phyloP scores from a whole-genome alignment of 1,284 basidiomycete species.

The Cryptococcus jaspeensis region DNA sequence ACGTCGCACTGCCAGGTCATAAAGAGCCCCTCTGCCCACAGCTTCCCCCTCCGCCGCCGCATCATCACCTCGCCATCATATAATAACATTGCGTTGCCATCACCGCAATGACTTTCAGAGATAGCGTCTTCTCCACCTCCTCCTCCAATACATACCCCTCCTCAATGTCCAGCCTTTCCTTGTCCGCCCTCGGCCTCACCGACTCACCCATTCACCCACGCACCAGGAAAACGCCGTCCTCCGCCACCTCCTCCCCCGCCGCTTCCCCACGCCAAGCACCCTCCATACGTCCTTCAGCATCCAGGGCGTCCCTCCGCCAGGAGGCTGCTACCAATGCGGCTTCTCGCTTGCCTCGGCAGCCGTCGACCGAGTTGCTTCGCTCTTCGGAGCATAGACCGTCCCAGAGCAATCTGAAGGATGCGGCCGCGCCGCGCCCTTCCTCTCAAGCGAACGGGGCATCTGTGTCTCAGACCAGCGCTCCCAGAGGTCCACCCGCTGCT shows the following conservation, averaged over 20 bases:
- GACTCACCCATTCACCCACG: conserved; percentile 13
- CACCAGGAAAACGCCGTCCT: neutral
- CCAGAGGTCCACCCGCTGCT: neutral
- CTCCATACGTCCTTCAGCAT: conserved; percentile 3
- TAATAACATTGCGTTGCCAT: too few relatives aligned
- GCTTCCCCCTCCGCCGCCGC: neutral
- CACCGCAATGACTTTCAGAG: conserved; percentile 10
- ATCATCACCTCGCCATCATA: too few relatives aligned
- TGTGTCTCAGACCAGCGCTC: too few relatives aligned
- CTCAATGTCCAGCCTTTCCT: conserved; percentile 13
- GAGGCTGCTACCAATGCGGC: conserved; percentile 17
- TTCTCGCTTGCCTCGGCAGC: conserved; percentile 1
- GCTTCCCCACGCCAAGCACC: neutral
- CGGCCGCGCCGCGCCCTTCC: neutral
- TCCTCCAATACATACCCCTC: conserved; percentile 15
- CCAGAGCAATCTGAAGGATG: neutral
- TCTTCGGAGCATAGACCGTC: neutral
- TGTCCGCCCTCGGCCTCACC: conserved; percentile 17
- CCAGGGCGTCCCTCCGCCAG: conserved; percentile 8
- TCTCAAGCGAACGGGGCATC: neutral
- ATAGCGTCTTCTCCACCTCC: conserved; percentile 9
- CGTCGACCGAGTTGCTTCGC: neutral
- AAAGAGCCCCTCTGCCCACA: neutral
- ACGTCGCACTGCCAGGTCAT: neutral
- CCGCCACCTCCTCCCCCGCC: neutral